Percentiles rank a stretch among this genome's conserved stretches.
phyloP scores from a whole-genome alignment of 805 yeast species.

The Saturnispora silvae region DNA sequence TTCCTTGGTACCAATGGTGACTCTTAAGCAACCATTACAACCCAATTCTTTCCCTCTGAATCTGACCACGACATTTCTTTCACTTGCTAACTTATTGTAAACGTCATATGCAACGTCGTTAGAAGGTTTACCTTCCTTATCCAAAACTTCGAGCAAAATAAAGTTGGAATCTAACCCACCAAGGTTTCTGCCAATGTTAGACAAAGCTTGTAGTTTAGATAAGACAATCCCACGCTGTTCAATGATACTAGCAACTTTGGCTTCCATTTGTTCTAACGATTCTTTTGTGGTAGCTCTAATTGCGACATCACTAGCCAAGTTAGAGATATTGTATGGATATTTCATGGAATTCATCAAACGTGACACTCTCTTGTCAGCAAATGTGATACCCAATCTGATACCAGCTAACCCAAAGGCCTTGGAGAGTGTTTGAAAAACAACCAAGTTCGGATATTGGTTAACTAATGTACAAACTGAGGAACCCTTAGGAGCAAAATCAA shows the following conservation, averaged over 20 bases:
- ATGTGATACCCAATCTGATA: conserved; percentile 79
- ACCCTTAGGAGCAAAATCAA: conserved; percentile 67
- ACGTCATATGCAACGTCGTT: conserved; percentile 55
- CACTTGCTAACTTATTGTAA: conserved; percentile 61
- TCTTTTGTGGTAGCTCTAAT: conserved; percentile 53
- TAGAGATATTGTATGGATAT: conserved; percentile 90
- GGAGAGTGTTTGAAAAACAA: conserved; percentile 84
- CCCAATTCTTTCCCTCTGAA: conserved; percentile 87
- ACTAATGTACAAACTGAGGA: conserved; percentile 71
- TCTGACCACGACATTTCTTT: conserved; percentile 73
- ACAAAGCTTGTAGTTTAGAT: conserved; percentile 40
- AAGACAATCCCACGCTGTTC: conserved; percentile 47
- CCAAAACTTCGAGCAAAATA: conserved; percentile 60
- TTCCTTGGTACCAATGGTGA: conserved; percentile 73
- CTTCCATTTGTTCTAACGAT: conserved; percentile 51
- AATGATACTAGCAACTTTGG: conserved; percentile 38
- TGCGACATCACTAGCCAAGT: conserved; percentile 69
- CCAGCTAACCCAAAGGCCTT: conserved; percentile 97
- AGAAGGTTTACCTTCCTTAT: conserved; percentile 51
- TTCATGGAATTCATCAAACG: conserved; percentile 75
- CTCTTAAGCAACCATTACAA: conserved; percentile 78
- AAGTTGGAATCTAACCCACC: conserved; percentile 89
- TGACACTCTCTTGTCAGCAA: conserved; percentile 49
- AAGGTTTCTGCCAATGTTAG: conserved; percentile 60
- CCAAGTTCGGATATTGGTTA: conserved; percentile 69